Evolutionary conservation across 805 yeast genomes (phyloP).

Genomic region (Yarrowia keelungensis): DNA sequence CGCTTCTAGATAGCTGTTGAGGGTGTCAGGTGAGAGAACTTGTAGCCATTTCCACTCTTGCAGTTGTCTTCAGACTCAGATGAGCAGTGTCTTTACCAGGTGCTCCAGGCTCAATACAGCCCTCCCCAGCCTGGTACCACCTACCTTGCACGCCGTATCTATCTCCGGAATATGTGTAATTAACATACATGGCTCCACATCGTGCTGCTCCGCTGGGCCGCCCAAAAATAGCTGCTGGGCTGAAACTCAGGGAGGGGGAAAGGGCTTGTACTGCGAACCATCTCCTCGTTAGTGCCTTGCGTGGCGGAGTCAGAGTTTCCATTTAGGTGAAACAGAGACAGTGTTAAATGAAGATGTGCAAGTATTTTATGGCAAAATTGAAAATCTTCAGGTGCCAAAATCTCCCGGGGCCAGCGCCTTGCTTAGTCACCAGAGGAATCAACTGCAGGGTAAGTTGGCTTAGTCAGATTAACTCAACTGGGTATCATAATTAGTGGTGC

Average conservation of each 20-base stretch:
- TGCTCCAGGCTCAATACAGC: too few species aligned
- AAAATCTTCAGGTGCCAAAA: too few species aligned
- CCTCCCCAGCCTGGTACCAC: too few species aligned
- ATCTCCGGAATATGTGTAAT: slow-evolving; percentile 21
- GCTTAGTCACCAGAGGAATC: too few species aligned
- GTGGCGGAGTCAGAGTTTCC: slow-evolving; percentile 4
- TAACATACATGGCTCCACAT: slow-evolving; percentile 18
- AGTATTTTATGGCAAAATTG: too few species aligned
- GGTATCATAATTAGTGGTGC: too few species aligned
- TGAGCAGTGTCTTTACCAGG: neutral
- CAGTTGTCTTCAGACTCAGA: neutral
- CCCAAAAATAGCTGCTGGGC: slow-evolving; percentile 3
- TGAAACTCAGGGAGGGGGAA: neutral
- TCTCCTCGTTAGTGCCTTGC: slow-evolving; percentile 9
- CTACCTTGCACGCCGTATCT: neutral
- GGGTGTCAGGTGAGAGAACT: too few species aligned
- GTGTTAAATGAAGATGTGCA: neutral
- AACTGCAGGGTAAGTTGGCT: too few species aligned
- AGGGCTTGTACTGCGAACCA: slow-evolving; percentile 22
- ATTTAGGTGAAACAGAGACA: neutral
- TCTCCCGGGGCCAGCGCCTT: too few species aligned
- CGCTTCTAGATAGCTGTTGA: too few species aligned
- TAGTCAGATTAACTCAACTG: too few species aligned
- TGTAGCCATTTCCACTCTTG: too few species aligned
- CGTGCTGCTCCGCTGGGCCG: neutral